Conservation (phyloP, 495 filamentous ascomycete genomes). For the Penicillium chermesinum region DNA sequence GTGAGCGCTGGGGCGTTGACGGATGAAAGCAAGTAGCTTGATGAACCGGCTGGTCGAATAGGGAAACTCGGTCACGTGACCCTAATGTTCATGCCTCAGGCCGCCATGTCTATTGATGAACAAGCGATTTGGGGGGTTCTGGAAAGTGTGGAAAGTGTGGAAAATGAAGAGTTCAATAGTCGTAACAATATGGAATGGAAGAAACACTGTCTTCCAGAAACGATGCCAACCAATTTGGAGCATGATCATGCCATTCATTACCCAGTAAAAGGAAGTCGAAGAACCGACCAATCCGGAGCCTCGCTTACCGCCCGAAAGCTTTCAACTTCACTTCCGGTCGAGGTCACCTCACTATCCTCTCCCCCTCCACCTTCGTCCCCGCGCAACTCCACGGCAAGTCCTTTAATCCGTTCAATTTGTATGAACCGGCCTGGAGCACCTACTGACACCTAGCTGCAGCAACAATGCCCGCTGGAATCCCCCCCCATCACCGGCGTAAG, state of each 20-base stretch:
- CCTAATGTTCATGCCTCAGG: not conserved
- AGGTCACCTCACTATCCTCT: slow-evolving; percentile 27
- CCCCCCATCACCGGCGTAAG: slow-evolving; percentile 49
- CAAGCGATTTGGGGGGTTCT: too few relatives aligned
- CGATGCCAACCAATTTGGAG: not conserved
- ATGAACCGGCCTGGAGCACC: slow-evolving; percentile 5
- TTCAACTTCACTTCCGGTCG: slow-evolving; percentile 32
- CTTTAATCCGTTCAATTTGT: slow-evolving; percentile 13
- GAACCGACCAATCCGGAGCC: slow-evolving; percentile 28
- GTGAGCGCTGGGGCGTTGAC: not conserved
- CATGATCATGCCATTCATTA: not conserved
- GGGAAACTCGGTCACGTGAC: not conserved
- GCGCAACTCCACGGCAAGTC: slow-evolving; percentile 19
- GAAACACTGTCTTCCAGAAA: not conserved
- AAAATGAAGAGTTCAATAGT: too few relatives aligned
- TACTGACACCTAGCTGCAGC: slow-evolving; percentile 19
- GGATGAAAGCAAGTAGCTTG: slow-evolving; percentile 3
- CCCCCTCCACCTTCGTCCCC: slow-evolving; percentile 24
- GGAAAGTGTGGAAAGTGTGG: too few relatives aligned
- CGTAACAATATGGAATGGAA: not conserved
- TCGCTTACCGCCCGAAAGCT: slow-evolving; percentile 44
- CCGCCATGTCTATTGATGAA: too few relatives aligned
- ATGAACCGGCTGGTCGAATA: slow-evolving; percentile 11
- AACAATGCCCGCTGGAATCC: slow-evolving; percentile 43
- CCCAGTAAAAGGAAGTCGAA: not conserved